Conservation (phyloP, 1,284 basidiomycete genomes). For the Ustilago curta region DNA sequence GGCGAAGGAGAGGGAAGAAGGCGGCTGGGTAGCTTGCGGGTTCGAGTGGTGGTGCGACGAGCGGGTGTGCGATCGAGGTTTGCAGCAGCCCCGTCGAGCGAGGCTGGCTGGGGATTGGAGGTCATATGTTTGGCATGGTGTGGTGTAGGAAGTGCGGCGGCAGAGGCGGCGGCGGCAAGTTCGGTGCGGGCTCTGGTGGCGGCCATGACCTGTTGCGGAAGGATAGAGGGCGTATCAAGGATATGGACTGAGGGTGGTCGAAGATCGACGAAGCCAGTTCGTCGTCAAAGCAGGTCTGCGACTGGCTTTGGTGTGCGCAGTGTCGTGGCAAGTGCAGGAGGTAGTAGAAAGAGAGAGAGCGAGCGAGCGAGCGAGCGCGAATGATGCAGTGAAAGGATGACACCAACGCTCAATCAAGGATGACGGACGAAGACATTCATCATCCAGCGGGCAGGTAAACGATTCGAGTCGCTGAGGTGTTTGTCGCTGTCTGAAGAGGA, state of each 20-base stretch:
- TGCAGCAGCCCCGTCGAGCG: constrained; percentile 14
- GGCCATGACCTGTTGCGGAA: constrained; percentile 42
- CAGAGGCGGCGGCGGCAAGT: constrained; percentile 24
- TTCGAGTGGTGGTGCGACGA: constrained; percentile 49
- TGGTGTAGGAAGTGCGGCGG: constrained; percentile 18
- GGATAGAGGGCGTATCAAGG: background rate
- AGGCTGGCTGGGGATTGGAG: constrained; percentile 3
- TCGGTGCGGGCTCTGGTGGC: constrained; percentile 51
- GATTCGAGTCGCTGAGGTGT: background rate
- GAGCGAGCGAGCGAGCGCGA: constrained; percentile 19
- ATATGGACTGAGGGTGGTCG: background rate
- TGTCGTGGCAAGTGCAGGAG: background rate
- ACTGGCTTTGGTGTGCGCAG: background rate
- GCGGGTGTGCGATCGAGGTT: constrained; percentile 34
- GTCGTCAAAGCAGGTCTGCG: background rate
- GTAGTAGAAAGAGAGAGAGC: too few relatives aligned
- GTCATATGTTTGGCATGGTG: constrained; percentile 29
- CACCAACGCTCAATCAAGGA: constrained; percentile 43
- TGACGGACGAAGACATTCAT: constrained; percentile 25
- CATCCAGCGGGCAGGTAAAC: constrained; percentile 20
- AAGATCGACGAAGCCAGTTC: constrained; percentile 6
- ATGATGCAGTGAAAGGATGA: constrained; percentile 18
- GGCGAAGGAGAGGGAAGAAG: constrained; percentile 53
- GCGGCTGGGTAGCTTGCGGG: constrained; percentile 51
- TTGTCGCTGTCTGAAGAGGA: background rate